Base-by-base conservation (phyloP, 345 rosid species). In the Cardamine occulta region DNA sequence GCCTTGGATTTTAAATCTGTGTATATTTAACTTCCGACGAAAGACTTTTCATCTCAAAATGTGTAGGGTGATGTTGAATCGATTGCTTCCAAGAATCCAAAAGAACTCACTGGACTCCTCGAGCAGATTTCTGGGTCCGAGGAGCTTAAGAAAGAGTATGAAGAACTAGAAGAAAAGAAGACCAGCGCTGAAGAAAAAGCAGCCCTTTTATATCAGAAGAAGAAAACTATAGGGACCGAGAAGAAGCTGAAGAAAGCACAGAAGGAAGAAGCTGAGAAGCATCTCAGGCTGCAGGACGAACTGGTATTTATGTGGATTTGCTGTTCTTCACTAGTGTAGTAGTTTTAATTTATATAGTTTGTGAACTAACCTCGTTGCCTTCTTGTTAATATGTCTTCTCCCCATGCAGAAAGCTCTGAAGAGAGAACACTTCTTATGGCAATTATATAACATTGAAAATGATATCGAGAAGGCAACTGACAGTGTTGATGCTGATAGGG, bases 251-350 rank as follows among this genome's bases (percentile, higher is more conserved):
- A 95, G 88, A 95, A 95, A 84, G 97, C 87, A 66, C 99, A 95
- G 80, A 95, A 95, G 85, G 97, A 92, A 85, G 99, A 95, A 87
- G 99, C 97, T 35, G 99, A 95, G 82, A 92, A 88, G 75, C 97
- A 92, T 83, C 78, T 90, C 1, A 88, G 87, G 55, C 79, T 95
- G 82, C 99, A 95, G 79, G 91, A 90, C 6, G 85, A 89, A 82
- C 83, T 95, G 99, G 99, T 95, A 85, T 65, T 63, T 15, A 57
- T 47, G 54, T 26, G 26, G 68, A 62, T 45, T 51, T 49, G 34
- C 10, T 11, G 6, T 4, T 67, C 6, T 61, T 57, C 48, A 57
- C 48, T 58, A 7, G 62, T 15, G 66, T 61, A 64, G 2, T n/a
- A 32, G 31, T 44, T 47, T 68, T 21, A 42, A 11, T 68, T 24